Evolutionary conservation across 306 rosid species (phyloP), one percentile per base, ranked within the genome.

Genomic region (Nissolia schottii): DNA sequence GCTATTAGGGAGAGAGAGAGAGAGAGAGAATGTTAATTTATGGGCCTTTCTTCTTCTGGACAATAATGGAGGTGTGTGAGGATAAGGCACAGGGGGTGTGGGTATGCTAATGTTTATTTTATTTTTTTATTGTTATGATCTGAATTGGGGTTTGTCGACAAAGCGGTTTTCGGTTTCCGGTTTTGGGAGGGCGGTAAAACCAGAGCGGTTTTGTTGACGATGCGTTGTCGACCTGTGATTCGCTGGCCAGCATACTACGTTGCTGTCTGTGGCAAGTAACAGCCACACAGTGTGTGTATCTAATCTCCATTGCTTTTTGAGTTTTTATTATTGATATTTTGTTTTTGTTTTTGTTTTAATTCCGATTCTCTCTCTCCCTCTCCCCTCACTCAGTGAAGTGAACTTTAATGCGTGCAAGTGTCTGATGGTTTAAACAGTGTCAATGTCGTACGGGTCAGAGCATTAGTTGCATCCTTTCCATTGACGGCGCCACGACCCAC

Each of bases 181-280:
- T 82, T 55, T 77, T 6, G 10, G 29, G 41, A n/a, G n/a, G n/a
- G n/a, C n/a, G n/a, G n/a, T n/a, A 58, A 79, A 75, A 83, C 89
- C 71, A 71, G 60, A 11, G 76, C 24, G 29, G 79, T 75, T 70
- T 70, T 64, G 40, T 54, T 29, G 2, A 13, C 6, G 66, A 27
- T 81, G 85, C n/a, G 92, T 35, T 92, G 96, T 92, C 96, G 88
- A 92, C 0, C 25, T 1, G 0, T 14, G 9, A 86, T 89, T 81
- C 80, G 90, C 1, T 35, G 4, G n/a, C n/a, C n/a, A n/a, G n/a
- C n/a, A n/a, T n/a, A n/a, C n/a, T n/a, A n/a, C n/a, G n/a, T n/a
- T n/a, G n/a, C n/a, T n/a, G n/a, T n/a, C n/a, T n/a, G n/a, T n/a
- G n/a, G 24, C 55, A 35, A 43, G 66, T 60, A 24, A 43, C 74